Conservation (phyloP, 2,329 filamentous ascomycete genomes). For the Graphilbum ipis-grandicollis region DNA sequence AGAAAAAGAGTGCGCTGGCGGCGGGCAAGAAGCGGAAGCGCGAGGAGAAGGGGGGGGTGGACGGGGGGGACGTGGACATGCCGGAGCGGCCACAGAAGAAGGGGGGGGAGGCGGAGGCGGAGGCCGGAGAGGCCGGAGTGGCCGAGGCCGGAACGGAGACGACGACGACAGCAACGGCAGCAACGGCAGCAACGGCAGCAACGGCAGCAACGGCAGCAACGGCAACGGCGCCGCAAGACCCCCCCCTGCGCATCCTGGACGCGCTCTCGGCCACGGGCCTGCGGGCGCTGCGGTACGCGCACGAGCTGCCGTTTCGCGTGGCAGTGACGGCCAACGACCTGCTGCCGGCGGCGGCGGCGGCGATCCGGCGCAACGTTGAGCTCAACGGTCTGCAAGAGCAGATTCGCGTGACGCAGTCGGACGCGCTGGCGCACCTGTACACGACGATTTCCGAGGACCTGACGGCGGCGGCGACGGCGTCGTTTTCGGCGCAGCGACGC, state of each 20-base stretch:
- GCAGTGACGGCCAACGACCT: conserved; percentile 82
- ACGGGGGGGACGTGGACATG: conserved; percentile 11
- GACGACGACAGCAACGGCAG: not conserved
- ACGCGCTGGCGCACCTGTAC: conserved; percentile 90
- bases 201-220: conserved; percentile 1
- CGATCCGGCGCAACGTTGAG: conserved; percentile 69
- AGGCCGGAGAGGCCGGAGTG: not conserved
- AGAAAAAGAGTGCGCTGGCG: conserved; percentile 31
- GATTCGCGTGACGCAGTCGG: conserved; percentile 58
- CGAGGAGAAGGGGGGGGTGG: conserved; percentile 17
- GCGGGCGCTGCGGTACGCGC: conserved; percentile 76
- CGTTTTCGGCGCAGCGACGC: conserved; percentile 17
- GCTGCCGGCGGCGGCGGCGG: conserved; percentile 55
- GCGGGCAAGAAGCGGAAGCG: conserved; percentile 23
- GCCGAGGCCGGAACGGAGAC: not conserved
- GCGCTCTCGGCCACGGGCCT: conserved; percentile 88
- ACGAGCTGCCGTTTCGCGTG: conserved; percentile 74
- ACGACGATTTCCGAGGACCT: conserved; percentile 39
- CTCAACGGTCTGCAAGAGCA: conserved; percentile 62
- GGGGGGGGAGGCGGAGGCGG: not conserved
- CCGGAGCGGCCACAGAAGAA: conserved; percentile 13
- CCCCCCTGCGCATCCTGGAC: conserved; percentile 71
- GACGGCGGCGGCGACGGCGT: conserved; percentile 19
- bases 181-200: not conserved
- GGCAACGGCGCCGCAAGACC: conserved; percentile 5